Evolutionary conservation across 2,329 filamentous ascomycete species (phyloP).

Genomic region (Diaporthe helianthi): DNA sequence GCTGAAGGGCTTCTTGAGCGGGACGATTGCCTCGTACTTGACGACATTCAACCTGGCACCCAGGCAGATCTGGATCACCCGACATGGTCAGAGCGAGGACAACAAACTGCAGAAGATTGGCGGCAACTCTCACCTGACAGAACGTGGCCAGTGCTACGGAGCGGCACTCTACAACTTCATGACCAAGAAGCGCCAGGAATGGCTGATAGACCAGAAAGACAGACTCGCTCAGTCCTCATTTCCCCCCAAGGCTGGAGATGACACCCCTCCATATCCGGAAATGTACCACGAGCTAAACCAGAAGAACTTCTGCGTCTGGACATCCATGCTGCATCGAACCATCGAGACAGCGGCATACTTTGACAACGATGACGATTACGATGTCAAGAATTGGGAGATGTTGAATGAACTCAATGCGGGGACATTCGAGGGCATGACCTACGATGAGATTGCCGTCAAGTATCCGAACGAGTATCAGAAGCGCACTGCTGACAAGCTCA

Average conservation of each 20-base stretch:
- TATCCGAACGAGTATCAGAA: constrained; percentile 83
- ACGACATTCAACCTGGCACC: constrained; percentile 97
- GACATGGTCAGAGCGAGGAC: constrained; percentile 90
- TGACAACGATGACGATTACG: constrained; percentile 72
- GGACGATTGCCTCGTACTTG: constrained; percentile 91
- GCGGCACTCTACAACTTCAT: constrained; percentile 84
- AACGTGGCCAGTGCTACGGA: constrained; percentile 81
- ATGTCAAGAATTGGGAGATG: constrained; percentile 81
- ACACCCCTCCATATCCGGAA: constrained; percentile 93
- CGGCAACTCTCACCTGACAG: constrained; percentile 84
- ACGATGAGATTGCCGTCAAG: constrained; percentile 82
- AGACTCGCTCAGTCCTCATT: constrained; percentile 80
- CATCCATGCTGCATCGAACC: constrained; percentile 91
- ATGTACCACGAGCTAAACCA: constrained; percentile 72
- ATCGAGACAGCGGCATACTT: constrained; percentile 74
- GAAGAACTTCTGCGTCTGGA: constrained; percentile 98
- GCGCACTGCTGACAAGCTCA: constrained; percentile 85
- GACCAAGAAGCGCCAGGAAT: constrained; percentile 77
- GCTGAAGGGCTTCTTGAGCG: constrained; percentile 88
- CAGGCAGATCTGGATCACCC: constrained; percentile 96
- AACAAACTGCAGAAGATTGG: constrained; percentile 89
- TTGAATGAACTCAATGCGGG: constrained; percentile 95
- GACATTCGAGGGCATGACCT: constrained; percentile 92
- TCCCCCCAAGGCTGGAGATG: constrained; percentile 89
- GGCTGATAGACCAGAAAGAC: constrained; percentile 82